These are phyloP conservation scores for Fomitopsis palustris DNA, from an alignment of 1,284 basidiomycete species.

Conservation along the genomic window DNA sequence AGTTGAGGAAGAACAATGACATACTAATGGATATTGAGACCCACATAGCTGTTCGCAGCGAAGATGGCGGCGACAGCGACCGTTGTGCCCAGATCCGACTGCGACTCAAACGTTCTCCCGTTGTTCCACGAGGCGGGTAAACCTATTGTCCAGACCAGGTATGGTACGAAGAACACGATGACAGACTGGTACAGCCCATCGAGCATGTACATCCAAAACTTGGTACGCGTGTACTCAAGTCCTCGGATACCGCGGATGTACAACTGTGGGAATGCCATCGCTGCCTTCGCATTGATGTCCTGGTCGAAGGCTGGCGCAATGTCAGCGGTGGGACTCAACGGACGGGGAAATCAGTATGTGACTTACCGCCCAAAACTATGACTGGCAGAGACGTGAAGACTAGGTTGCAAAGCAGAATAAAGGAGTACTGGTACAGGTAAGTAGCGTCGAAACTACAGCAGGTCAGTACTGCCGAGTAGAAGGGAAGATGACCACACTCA, in stretches of 20 bases:
- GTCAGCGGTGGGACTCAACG: not conserved
- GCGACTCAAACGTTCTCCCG: constrained; percentile 72
- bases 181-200: constrained; percentile 93
- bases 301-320: constrained; percentile 80
- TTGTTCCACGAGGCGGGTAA: constrained; percentile 58
- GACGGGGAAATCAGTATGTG: not conserved
- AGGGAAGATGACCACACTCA: constrained; percentile 33
- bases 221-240: constrained; percentile 86
- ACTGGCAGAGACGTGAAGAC: constrained; percentile 94
- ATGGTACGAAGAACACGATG: constrained; percentile 90
- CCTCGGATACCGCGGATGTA: constrained; percentile 93
- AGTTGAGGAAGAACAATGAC: constrained; percentile 29
- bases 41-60: constrained; percentile 85
- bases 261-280: constrained; percentile 89
- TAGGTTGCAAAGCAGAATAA: constrained; percentile 88
- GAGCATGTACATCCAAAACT: constrained; percentile 94
- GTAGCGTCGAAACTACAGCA: constrained; percentile 83
- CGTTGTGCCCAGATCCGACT: constrained; percentile 92
- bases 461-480: constrained; percentile 7
- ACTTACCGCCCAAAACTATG: constrained; percentile 81
- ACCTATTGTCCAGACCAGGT: constrained; percentile 69
- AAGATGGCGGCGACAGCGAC: constrained; percentile 86
- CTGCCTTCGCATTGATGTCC: constrained; percentile 88
- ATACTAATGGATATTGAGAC: constrained; percentile 84
- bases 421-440: constrained; percentile 95